Conservation (phyloP, 352 stramenopile species). For the Pythium pyrilobum region DNA sequence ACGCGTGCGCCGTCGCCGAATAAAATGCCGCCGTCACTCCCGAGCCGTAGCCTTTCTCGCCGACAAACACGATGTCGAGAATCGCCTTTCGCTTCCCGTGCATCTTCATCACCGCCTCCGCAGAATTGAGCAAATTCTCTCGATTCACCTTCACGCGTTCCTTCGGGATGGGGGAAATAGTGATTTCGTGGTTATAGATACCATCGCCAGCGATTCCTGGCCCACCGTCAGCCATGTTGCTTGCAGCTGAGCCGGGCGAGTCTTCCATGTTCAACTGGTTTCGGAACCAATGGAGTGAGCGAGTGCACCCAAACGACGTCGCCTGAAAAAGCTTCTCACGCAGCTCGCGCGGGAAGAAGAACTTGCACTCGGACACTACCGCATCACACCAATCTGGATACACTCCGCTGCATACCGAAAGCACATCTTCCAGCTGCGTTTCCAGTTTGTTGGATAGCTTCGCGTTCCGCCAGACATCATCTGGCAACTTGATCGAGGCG, state of each 20-base stretch:
- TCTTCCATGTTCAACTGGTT: conserved; percentile 62
- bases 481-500: conserved; percentile 19
- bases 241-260: neutral
- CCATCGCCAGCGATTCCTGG: conserved; percentile 23
- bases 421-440: conserved; percentile 71
- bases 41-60: conserved; percentile 81
- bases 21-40: conserved; percentile 84
- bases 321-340: conserved; percentile 69
- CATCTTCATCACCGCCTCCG: conserved; percentile 82
- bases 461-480: conserved; percentile 59
- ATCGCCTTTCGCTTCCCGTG: conserved; percentile 79
- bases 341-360: conserved; percentile 73
- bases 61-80: conserved; percentile 80
- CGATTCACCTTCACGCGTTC: conserved; percentile 82
- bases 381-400: conserved; percentile 77
- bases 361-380: conserved; percentile 72
- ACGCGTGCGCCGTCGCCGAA: conserved; percentile 60
- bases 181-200: conserved; percentile 75
- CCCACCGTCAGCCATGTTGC: conserved; percentile 19
- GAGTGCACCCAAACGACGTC: conserved; percentile 74
- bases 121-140: conserved; percentile 66
- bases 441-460: conserved; percentile 77
- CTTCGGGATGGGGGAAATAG: conserved; percentile 79
- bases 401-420: conserved; percentile 77
- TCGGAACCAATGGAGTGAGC: conserved; percentile 79